Conservation (phyloP, 306 rosid genomes). For the Begonia loranthoides region DNA sequence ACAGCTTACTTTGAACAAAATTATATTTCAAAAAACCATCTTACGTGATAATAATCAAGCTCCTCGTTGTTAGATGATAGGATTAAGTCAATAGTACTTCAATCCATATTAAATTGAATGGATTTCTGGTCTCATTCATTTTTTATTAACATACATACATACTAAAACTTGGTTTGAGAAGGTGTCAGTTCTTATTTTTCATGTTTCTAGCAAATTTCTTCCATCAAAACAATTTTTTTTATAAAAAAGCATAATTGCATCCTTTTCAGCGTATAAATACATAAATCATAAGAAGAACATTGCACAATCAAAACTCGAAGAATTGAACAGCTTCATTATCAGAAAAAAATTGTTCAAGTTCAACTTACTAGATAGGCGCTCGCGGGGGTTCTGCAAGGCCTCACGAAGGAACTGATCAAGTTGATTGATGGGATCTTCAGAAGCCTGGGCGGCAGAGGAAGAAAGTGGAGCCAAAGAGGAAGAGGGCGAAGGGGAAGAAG, state of each 20-base stretch:
- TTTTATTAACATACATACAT: no score
- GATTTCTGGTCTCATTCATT: not conserved
- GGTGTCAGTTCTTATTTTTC: not conserved
- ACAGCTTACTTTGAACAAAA: no score
- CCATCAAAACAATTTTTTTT: no score
- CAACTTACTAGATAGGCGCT: constrained; percentile 69
- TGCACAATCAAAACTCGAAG: not conserved
- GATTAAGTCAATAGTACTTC: no score
- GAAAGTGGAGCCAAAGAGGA: constrained; percentile 12
- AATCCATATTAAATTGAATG: not conserved
- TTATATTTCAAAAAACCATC: no score
- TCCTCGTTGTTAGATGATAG: no score
- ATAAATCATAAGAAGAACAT: not conserved
- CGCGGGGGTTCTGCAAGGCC: constrained; percentile 92
- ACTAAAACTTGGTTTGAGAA: not conserved
- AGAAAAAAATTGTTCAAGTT: no score
- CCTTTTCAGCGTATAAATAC: not conserved
- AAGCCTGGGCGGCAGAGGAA: constrained; percentile 16
- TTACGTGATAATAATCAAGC: no score
- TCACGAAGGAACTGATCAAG: constrained; percentile 91
- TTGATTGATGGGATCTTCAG: constrained; percentile 49
- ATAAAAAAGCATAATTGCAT: not conserved
- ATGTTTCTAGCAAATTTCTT: no score
- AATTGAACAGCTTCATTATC: not conserved
- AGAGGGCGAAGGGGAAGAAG: constrained; percentile 13